Percentiles rank a stretch among this genome's conserved stretches.
Evolutionary conservation across 805 yeast genomes (phyloP).

Genomic region (Pichia phayaonensis): DNA sequence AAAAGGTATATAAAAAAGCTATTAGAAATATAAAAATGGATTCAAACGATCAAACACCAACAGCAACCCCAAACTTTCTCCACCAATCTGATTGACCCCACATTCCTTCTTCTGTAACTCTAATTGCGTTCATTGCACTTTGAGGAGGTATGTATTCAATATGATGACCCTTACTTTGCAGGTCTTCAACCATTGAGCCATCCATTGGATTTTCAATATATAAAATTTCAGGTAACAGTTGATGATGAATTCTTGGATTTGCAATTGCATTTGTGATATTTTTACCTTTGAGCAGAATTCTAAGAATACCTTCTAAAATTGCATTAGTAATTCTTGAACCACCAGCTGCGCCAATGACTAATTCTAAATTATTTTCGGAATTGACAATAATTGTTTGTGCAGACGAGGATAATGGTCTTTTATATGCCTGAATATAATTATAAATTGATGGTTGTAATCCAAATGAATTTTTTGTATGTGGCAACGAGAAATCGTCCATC

Average conservation of each 20-base stretch:
- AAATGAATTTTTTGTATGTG: constrained; percentile 64
- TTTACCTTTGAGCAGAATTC: constrained; percentile 52
- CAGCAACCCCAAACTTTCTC: constrained; percentile 76
- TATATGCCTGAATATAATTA: constrained; percentile 68
- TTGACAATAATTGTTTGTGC: constrained; percentile 64
- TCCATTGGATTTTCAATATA: constrained; percentile 52
- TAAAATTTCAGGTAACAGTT: constrained; percentile 64
- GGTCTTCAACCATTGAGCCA: constrained; percentile 29
- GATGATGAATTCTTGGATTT: constrained; percentile 84
- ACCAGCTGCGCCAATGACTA: constrained; percentile 89
- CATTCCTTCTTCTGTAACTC: constrained; percentile 32
- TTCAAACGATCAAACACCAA: constrained; percentile 43
- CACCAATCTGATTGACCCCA: constrained; percentile 85
- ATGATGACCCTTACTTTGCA: constrained; percentile 43
- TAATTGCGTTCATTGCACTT: constrained; percentile 53
- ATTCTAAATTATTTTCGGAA: constrained; percentile 41
- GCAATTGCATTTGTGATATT: constrained; percentile 63
- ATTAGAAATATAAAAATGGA: background rate
- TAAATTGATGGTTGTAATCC: constrained; percentile 72
- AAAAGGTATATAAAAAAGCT: background rate
- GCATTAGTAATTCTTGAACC: constrained; percentile 84
- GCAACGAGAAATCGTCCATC: constrained; percentile 90
- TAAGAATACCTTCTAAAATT: constrained; percentile 69
- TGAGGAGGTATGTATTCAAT: constrained; percentile 36
- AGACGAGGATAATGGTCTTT: constrained; percentile 79